Evolutionary conservation across 345 rosid genomes (phyloP).

Genomic region (Murraya paniculata): DNA sequence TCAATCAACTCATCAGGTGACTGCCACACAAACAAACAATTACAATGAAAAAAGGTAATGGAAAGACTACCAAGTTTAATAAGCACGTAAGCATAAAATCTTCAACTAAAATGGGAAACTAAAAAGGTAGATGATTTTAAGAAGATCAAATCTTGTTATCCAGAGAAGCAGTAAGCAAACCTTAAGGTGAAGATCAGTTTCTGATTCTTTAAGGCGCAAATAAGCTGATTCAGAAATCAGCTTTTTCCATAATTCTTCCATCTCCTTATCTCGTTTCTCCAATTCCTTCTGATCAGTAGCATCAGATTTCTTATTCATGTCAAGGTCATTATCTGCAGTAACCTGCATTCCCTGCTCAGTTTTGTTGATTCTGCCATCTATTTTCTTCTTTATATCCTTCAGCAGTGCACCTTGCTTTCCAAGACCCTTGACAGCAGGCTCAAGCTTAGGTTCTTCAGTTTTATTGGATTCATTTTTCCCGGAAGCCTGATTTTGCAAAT

Average conservation of each 20-base stretch:
- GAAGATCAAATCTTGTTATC: conserved; percentile 11
- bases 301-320: conserved; percentile 47
- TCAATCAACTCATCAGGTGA: conserved; percentile 77
- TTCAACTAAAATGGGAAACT: conserved; percentile 9
- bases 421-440: conserved; percentile 90
- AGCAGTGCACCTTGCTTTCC: conserved; percentile 94
- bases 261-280: conserved; percentile 59
- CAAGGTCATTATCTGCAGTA: conserved; percentile 36
- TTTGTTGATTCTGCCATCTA: conserved; percentile 61
- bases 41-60: conserved; percentile 6
- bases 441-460: conserved; percentile 70
- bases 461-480: conserved; percentile 71
- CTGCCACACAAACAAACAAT: conserved; percentile 31
- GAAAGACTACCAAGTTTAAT: neutral
- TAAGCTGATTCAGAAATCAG: conserved; percentile 77
- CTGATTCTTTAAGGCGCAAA: conserved; percentile 81
- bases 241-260: conserved; percentile 63
- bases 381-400: conserved; percentile 83
- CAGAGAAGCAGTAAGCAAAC: conserved; percentile 39
- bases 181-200: conserved; percentile 92
- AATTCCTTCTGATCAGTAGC: conserved; percentile 46
- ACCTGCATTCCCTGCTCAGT: conserved; percentile 58
- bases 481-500: conserved; percentile 85
- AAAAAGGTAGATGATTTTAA: neutral
- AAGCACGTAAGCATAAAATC: neutral